Evolutionary conservation across 805 yeast genomes (phyloP), one percentile per base, ranked within the genome.

Genomic region (Candida nitratophila): DNA sequence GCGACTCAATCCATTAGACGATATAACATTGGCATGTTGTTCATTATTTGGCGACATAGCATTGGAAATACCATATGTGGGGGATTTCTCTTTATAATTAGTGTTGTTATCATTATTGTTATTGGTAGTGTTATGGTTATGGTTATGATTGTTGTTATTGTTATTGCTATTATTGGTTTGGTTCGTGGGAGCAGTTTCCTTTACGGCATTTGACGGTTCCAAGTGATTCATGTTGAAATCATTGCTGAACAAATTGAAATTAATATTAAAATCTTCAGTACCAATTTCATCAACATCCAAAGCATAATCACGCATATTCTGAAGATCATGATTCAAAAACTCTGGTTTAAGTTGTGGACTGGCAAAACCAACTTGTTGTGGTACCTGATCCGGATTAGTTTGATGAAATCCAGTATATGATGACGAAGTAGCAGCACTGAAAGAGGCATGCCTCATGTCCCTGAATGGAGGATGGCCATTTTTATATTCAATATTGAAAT

Each of bases 311-410:
- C 40, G 26, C 33, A 37, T 12, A 36, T 27, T 21, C 31, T 20
- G 21, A 7, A 34, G 4, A 44, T 63, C 65, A 10, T 29, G n/a
- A 29, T 29, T 29, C n/a, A 29, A 29, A 57, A 35, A 54, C 27
- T 50, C 45, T 44, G 55, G 61, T 21, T 43, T 49, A 31, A 60
- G 19, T 59, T 87, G 95, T 3, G 96, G 96, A 1, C 95, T 84
- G 1, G 95, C 78, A 57, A 85, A 86, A 2, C 82, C 86, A 22
- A 84, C 89, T 54, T 84, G 88, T 37, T 73, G 74, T 1, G 90
- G 89, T 0, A 74, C 76, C 33, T 72, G 76, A 4, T 57, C 49
- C 24, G 48, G 52, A 11, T 46, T 22, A n/a, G 45, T 45, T 26
- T 48, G 44, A 20, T 45, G 27, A 19, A 43, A 55, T n/a, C 74